Percentiles rank a stretch among this genome's conserved stretches.
These are phyloP conservation scores for Diaporthe vaccinii DNA, from an alignment of 2,329 filamentous ascomycete species.

Conservation along the genomic window DNA sequence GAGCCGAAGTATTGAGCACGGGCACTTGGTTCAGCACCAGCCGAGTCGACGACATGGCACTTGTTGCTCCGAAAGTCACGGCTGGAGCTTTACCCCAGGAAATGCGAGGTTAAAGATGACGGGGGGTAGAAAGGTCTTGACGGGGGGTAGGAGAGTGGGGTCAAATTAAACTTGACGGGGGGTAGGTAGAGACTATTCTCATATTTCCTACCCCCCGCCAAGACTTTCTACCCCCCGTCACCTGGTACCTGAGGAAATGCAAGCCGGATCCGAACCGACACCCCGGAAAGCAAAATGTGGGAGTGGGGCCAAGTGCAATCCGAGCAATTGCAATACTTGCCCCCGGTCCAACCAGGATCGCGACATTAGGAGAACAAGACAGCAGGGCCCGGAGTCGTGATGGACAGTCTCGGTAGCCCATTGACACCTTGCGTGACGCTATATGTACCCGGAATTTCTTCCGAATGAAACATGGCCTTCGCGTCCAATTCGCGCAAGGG, in stretches of 20 bases:
- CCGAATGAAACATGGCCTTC: slow-evolving; percentile 3
- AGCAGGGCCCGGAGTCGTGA: neutral
- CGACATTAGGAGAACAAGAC: neutral
- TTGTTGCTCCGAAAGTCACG: neutral
- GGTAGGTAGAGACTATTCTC: too few relatives aligned
- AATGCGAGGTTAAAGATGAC: too few relatives aligned
- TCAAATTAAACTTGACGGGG: too few relatives aligned
- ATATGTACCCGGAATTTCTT: neutral
- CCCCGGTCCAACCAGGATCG: neutral
- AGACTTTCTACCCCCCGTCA: too few relatives aligned
- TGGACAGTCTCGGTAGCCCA: neutral
- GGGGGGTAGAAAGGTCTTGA: too few relatives aligned
- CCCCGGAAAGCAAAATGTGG: slow-evolving; percentile 6
- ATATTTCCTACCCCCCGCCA: too few relatives aligned
- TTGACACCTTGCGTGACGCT: neutral
- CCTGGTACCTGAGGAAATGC: too few relatives aligned
- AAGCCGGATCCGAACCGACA: slow-evolving; percentile 9
- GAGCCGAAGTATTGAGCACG: neutral
- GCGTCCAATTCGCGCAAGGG: neutral
- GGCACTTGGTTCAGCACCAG: neutral
- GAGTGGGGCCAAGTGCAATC: neutral
- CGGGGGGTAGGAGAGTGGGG: too few relatives aligned
- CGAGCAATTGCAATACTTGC: too few relatives aligned
- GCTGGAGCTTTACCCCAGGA: neutral
- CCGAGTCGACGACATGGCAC: neutral